Evolutionary conservation across 2,329 filamentous ascomycete species (phyloP).

Genomic region (Ascosphaera aggregata): DNA sequence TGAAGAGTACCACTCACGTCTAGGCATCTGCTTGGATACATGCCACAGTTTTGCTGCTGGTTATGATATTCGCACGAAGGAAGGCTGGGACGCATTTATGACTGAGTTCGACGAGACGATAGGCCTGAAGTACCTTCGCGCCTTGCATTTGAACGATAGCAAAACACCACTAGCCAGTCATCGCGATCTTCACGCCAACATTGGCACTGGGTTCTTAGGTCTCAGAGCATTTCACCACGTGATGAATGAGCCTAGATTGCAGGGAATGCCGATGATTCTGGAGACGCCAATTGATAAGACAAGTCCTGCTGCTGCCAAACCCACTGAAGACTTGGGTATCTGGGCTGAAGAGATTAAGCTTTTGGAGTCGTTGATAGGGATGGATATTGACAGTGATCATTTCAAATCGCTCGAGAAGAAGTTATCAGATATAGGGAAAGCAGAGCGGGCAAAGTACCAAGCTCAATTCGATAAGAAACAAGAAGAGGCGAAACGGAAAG

Average conservation of each 20-base stretch:
- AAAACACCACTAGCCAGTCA: constrained; percentile 68
- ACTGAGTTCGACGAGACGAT: constrained; percentile 53
- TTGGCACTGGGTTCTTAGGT: constrained; percentile 83
- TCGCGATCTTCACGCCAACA: constrained; percentile 84
- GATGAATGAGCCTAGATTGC: constrained; percentile 58
- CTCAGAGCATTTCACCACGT: constrained; percentile 76
- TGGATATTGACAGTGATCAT: constrained; percentile 51
- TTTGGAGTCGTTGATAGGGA: constrained; percentile 66
- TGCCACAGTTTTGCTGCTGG: constrained; percentile 92
- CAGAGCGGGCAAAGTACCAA: constrained; percentile 51
- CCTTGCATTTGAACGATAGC: constrained; percentile 84
- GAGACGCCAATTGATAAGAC: constrained; percentile 69
- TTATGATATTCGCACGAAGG: constrained; percentile 61
- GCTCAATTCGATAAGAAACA: constrained; percentile 57
- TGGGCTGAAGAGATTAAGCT: constrained; percentile 94
- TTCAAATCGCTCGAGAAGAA: constrained; percentile 43
- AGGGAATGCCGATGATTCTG: constrained; percentile 68
- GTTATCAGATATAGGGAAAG: constrained; percentile 42
- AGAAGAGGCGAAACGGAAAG: constrained; percentile 31
- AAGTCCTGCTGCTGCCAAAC: constrained; percentile 7
- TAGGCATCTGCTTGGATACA: constrained; percentile 90
- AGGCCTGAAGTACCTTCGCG: constrained; percentile 56
- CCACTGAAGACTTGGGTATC: constrained; percentile 47
- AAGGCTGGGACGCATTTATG: constrained; percentile 50
- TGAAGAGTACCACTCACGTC: constrained; percentile 50